phyloP scores from a whole-genome alignment of 805 yeast genomes.

The Debaryomyces maramus region DNA sequence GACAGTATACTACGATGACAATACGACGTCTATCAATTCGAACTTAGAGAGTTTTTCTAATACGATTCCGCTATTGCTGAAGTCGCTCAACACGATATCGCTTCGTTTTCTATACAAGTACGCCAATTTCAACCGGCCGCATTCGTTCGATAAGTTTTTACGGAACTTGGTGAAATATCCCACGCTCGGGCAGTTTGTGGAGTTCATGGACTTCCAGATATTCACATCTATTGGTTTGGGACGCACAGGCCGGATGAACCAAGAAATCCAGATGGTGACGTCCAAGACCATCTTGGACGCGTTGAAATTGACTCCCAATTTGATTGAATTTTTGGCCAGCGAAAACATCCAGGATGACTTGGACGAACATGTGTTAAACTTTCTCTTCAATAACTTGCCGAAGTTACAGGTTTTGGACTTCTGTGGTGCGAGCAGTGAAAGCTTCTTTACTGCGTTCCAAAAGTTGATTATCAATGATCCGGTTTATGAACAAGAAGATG shows the following conservation, averaged over 20 bases:
- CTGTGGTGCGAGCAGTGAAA: slow-evolving; percentile 78
- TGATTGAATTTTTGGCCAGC: slow-evolving; percentile 77
- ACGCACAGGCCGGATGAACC: slow-evolving; percentile 84
- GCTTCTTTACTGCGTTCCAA: slow-evolving; percentile 60
- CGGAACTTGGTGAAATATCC: slow-evolving; percentile 47
- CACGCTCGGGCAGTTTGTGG: slow-evolving; percentile 59
- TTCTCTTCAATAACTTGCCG: slow-evolving; percentile 54
- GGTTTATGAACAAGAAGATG: slow-evolving; percentile 7
- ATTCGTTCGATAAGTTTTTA: slow-evolving; percentile 71
- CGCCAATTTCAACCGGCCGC: slow-evolving; percentile 76
- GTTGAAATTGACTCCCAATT: slow-evolving; percentile 59
- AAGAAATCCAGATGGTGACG: slow-evolving; percentile 88
- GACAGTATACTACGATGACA: slow-evolving; percentile 54
- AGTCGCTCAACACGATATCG: slow-evolving; percentile 57
- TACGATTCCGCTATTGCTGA: slow-evolving; percentile 55
- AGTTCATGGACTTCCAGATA: slow-evolving; percentile 81
- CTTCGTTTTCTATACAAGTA: slow-evolving; percentile 62
- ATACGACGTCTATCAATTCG: slow-evolving; percentile 50
- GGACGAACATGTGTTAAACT: slow-evolving; percentile 55
- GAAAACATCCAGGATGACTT: slow-evolving; percentile 86
- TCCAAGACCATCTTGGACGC: slow-evolving; percentile 66
- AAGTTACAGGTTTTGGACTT: slow-evolving; percentile 74
- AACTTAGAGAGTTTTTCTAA: slow-evolving; percentile 52
- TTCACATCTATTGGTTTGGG: slow-evolving; percentile 90
- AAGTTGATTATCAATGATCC: slow-evolving; percentile 32